Conservation (phyloP, 2,329 filamentous ascomycete genomes). For the Trichophaea hybrida region DNA sequence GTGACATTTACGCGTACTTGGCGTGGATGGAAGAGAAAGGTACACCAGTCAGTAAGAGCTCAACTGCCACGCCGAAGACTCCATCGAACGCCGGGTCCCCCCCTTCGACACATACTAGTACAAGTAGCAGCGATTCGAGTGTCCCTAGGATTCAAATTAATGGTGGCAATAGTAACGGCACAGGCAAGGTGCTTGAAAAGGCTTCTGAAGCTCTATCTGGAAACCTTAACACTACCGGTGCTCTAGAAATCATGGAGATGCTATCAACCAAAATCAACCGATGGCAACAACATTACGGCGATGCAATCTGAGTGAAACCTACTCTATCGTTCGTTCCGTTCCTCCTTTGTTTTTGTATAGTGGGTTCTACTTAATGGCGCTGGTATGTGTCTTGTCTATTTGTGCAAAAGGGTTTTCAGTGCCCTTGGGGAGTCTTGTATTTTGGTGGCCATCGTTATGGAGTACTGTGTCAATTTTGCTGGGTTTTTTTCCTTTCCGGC, state of each 20-base stretch:
- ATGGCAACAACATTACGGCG: constrained; percentile 63
- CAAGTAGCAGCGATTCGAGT: constrained; percentile 16
- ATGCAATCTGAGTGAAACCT: constrained; percentile 23
- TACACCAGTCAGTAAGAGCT: constrained; percentile 28
- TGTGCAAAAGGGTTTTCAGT: too few species aligned
- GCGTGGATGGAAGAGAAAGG: constrained; percentile 29
- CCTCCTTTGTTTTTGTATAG: background rate
- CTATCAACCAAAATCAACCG: constrained; percentile 66
- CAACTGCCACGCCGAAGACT: constrained; percentile 22
- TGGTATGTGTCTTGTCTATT: too few species aligned
- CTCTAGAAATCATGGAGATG: constrained; percentile 71
- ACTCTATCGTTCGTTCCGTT: background rate
- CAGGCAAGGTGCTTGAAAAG: constrained; percentile 29
- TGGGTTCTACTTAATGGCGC: background rate
- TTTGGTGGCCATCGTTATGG: too few species aligned
- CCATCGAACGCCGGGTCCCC: constrained; percentile 24
- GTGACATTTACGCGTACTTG: constrained; percentile 34
- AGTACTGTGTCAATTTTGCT: too few species aligned
- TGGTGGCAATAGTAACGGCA: constrained; percentile 27
- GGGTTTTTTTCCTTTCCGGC: too few species aligned
- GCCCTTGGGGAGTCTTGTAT: too few species aligned
- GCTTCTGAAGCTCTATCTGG: constrained; percentile 57
- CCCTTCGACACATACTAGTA: constrained; percentile 20
- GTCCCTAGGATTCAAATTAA: constrained; percentile 24
- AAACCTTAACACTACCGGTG: constrained; percentile 12